Evolutionary conservation across 495 filamentous ascomycete genomes (phyloP).

Genomic region (Endocarpon pusillum): DNA sequence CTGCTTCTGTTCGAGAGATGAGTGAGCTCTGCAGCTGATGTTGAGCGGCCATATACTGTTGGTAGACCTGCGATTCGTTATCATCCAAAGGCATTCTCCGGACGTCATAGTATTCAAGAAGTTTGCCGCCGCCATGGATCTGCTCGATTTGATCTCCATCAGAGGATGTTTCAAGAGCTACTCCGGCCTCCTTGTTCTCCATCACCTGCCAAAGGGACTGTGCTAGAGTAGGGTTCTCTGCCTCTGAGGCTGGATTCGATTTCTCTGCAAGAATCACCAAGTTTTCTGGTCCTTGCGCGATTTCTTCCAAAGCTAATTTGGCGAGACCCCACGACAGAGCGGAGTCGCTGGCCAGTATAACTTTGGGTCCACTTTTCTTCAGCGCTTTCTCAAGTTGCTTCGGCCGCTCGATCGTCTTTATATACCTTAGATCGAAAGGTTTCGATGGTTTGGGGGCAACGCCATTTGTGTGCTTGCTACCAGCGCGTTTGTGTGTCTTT

Average conservation of each 20-base stretch:
- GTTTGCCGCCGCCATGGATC: slow-evolving; percentile 44
- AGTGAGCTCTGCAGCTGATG: slow-evolving; percentile 62
- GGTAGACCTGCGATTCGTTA: slow-evolving; percentile 61
- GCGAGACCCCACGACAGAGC: slow-evolving; percentile 94
- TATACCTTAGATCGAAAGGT: slow-evolving; percentile 80
- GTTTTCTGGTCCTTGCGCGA: slow-evolving; percentile 62
- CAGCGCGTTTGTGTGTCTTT: slow-evolving; percentile 22
- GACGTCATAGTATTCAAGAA: slow-evolving; percentile 40
- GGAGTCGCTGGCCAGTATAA: slow-evolving; percentile 80
- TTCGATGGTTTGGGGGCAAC: slow-evolving; percentile 33
- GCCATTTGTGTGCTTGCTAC: slow-evolving; percentile 21
- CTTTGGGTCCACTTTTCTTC: slow-evolving; percentile 34
- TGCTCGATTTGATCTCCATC: slow-evolving; percentile 46
- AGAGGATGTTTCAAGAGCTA: slow-evolving; percentile 37
- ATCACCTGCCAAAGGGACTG: slow-evolving; percentile 56
- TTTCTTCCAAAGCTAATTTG: slow-evolving; percentile 54
- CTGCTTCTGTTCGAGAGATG: slow-evolving; percentile 44
- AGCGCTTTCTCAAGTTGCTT: slow-evolving; percentile 53
- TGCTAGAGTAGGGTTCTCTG: slow-evolving; percentile 29
- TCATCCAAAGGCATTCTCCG: slow-evolving; percentile 48
- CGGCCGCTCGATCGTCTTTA: slow-evolving; percentile 62
- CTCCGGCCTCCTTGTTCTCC: slow-evolving; percentile 44
- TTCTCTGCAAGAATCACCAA: slow-evolving; percentile 71
- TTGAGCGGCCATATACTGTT: slow-evolving; percentile 75
- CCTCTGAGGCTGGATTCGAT: slow-evolving; percentile 22